Evolutionary conservation across 371 early-diverging fungal species (phyloP).

Genomic region (Mucor mucedo): DNA sequence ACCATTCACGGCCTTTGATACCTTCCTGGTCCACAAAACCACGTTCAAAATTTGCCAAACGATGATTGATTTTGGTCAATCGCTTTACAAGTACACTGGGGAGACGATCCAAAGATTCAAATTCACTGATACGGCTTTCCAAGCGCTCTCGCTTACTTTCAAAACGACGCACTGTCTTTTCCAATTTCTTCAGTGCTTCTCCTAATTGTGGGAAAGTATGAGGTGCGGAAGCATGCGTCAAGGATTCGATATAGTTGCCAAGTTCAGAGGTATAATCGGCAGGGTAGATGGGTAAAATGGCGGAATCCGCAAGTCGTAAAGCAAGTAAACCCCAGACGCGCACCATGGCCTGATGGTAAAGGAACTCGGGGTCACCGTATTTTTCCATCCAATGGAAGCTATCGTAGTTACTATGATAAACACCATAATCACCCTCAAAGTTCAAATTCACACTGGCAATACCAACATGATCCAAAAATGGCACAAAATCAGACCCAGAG

Average conservation of each 20-base stretch:
- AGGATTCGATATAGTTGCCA: conserved; percentile 4
- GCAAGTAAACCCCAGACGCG: conserved; percentile 46
- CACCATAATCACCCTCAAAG: conserved; percentile 59
- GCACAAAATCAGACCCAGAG: conserved; percentile 63
- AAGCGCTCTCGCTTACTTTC: conserved; percentile 16
- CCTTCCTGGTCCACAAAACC: conserved; percentile 63
- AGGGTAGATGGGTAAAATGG: conserved; percentile 44
- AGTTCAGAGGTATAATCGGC: conserved; percentile 39
- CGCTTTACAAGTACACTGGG: conserved; percentile 24
- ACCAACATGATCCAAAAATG: conserved; percentile 67
- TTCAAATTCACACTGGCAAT: conserved; percentile 57
- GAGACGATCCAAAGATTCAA: conserved; percentile 5
- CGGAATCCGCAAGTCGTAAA: conserved; percentile 43
- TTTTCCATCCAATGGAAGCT: conserved; percentile 52
- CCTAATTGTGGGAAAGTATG: conserved; percentile 17
- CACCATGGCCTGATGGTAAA: conserved; percentile 60
- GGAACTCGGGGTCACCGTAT: conserved; percentile 66
- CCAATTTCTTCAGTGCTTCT: conserved; percentile 15
- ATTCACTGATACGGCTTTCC: conserved; percentile 8
- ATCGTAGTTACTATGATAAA: conserved; percentile 74
- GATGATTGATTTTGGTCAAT: conserved; percentile 43
- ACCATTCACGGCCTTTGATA: conserved; percentile 64
- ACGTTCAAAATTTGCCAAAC: conserved; percentile 57
- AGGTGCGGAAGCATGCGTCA: conserved; percentile 10
- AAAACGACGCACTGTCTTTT: conserved; percentile 9